Conservation (phyloP, 2,329 filamentous ascomycete genomes). For the Boeremia lycopersici region DNA sequence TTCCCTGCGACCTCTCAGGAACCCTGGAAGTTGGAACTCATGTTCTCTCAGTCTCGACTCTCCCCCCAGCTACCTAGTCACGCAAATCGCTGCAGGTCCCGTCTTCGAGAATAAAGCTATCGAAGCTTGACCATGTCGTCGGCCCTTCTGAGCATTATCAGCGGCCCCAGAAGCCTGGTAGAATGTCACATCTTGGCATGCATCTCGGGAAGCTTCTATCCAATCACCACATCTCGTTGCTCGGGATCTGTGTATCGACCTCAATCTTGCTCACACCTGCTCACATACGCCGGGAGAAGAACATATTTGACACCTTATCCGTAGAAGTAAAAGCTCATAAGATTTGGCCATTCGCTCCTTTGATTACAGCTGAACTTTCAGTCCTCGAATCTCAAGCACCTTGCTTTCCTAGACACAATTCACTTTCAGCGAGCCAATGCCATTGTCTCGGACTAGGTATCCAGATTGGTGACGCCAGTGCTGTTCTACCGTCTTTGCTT, state of each 20-base stretch:
- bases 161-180: slow-evolving; percentile 4
- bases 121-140: slow-evolving; percentile 5
- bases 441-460: neutral
- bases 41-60: neutral
- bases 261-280: slow-evolving; percentile 31
- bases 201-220: neutral
- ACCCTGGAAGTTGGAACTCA: neutral
- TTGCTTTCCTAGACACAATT: neutral
- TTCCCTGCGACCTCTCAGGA: neutral
- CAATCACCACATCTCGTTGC: slow-evolving; percentile 6
- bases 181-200: slow-evolving; percentile 5
- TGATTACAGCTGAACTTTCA: neutral
- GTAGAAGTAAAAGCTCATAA: neutral
- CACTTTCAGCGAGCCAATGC: neutral
- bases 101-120: neutral
- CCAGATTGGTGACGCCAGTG: too few relatives aligned
- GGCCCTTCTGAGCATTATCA: slow-evolving; percentile 1
- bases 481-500: too few relatives aligned
- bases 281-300: slow-evolving; percentile 6
- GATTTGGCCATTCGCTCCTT: neutral
- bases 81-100: slow-evolving; percentile 3
- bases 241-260: slow-evolving; percentile 21
- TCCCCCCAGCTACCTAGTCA: neutral
- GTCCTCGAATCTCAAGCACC: neutral
- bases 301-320: neutral